Evolutionary conservation across 768 basidiomycete species (phyloP), one percentile per base, ranked within the genome.

Genomic region (Scleroderma citrinum): DNA sequence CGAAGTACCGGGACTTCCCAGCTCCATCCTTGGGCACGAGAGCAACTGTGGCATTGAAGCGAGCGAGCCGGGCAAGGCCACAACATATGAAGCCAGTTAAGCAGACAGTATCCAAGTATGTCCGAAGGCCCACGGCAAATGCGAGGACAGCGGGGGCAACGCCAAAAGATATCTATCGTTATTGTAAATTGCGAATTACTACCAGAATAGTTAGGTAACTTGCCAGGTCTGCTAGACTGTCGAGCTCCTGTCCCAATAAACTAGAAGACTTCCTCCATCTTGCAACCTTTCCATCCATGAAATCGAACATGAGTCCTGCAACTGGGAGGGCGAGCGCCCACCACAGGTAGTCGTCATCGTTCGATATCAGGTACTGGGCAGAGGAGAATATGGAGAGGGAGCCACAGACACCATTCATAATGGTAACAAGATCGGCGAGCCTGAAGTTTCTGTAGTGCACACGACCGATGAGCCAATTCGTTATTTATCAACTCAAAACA

Each of bases 401-500:
- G 50, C 96, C 96, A 71, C 96, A 99, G 67, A 98, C 87, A 39
- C 96, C 96, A 65, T 99, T 99, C 86, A 94, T 93, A 56, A 99
- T 92, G 31, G 96, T 99, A 59, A 99, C 92, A 45, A 96, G 78
- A 73, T 99, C 96, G 56, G 96, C 96, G 23, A 98, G 80, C 46
- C 94, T 90, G 65, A 99, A 99, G 69, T 97, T 98, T 59, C 96
- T 96, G 59, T 38, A 52, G 48, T 46, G 35, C 36, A 39, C 35
- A 34, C 47, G 51, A 32, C 30, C 43, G 30, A n/a, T 16, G 41
- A 44, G 31, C 43, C n/a, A 16, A 44, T 24, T 42, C 13, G 26
- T 29, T 26, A 16, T 17, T 2, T 14, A 31, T 32, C 19, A 8
- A 6, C 11, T 21, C 24, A 34, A 10, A 39, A 39, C 2, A 12